Percentiles rank a stretch among this genome's conserved stretches.
Conservation (phyloP, 1,139 yeast genomes). For the Kodamaea sp. region DNA sequence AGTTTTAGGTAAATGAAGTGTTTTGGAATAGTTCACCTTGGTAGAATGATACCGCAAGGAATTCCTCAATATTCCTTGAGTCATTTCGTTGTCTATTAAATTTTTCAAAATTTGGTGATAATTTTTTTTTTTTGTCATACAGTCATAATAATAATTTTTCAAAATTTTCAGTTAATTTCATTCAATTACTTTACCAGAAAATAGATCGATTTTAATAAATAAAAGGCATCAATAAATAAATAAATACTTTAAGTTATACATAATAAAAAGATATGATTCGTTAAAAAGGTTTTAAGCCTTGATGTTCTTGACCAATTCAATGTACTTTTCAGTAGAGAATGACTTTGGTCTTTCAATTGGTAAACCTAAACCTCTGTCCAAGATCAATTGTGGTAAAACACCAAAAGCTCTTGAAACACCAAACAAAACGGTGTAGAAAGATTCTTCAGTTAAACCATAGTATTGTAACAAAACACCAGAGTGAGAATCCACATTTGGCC, state of each 20-base stretch:
- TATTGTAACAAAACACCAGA: conserved; percentile 96
- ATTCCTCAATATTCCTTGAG: conserved; percentile 4
- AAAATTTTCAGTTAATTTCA: too few relatives aligned
- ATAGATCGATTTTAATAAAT: conserved; percentile 9
- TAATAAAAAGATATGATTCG: conserved; percentile 2
- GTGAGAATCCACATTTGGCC: conserved; percentile 98
- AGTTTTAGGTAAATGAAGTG: conserved; percentile 41
- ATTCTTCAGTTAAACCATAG: conserved; percentile 93
- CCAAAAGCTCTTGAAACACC: conserved; percentile 99
- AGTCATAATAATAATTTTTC: conserved; percentile 9
- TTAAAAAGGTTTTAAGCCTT: conserved; percentile 18
- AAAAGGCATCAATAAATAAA: conserved; percentile 11
- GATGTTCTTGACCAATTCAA: conserved; percentile 55
- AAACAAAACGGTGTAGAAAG: conserved; percentile 95
- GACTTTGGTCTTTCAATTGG: conserved; percentile 98
- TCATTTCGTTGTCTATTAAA: conserved; percentile 1
- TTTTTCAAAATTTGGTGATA: neutral
- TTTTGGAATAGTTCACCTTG: conserved; percentile 24
- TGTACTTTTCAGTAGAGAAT: conserved; percentile 72
- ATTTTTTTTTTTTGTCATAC: neutral
- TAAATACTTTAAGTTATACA: conserved; percentile 6
- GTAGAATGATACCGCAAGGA: conserved; percentile 6
- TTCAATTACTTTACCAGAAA: too few relatives aligned
- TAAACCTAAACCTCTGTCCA: conserved; percentile 93
- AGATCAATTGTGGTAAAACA: conserved; percentile 93